A percentile compares a stretch with the other conserved stretches of the same genome.
phyloP scores from a whole-genome alignment of 768 basidiomycete genomes.

The Amyloporia xantha region DNA sequence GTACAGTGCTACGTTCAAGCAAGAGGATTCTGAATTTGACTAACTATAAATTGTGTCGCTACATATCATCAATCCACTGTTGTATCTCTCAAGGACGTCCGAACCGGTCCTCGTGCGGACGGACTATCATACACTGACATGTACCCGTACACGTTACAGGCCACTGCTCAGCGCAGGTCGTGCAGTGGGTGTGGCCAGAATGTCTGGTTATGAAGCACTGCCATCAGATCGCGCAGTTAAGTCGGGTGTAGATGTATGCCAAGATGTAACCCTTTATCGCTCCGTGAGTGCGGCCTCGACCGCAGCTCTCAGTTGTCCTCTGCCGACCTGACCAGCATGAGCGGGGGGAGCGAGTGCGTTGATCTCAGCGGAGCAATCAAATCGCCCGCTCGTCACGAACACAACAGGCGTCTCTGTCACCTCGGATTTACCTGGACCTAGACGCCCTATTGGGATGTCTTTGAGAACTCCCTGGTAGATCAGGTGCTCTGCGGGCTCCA shows the following conservation, averaged over 20 bases:
- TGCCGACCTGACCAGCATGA: constrained; percentile 9
- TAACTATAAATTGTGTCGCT: constrained; percentile 20
- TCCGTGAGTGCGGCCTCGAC: not conserved
- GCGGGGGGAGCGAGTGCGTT: constrained; percentile 18
- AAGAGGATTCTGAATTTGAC: constrained; percentile 80
- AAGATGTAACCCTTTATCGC: no score
- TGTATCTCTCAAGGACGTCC: not conserved
- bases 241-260: no score
- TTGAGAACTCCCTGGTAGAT: constrained; percentile 61
- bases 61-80: not conserved
- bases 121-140: no score
- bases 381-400: constrained; percentile 67
- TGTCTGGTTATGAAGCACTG: no score
- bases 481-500: constrained; percentile 58
- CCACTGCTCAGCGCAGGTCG: no score
- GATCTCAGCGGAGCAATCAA: constrained; percentile 39
- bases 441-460: constrained; percentile 57
- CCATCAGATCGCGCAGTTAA: no score
- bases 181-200: no score
- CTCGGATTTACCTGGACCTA: constrained; percentile 47
- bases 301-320: constrained; percentile 9
- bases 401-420: constrained; percentile 54
- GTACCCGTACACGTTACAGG: no score
- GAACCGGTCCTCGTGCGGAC: not conserved
- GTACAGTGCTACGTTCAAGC: constrained; percentile 77